Conservation (phyloP, 805 yeast species). For the Candida ulmi region DNA sequence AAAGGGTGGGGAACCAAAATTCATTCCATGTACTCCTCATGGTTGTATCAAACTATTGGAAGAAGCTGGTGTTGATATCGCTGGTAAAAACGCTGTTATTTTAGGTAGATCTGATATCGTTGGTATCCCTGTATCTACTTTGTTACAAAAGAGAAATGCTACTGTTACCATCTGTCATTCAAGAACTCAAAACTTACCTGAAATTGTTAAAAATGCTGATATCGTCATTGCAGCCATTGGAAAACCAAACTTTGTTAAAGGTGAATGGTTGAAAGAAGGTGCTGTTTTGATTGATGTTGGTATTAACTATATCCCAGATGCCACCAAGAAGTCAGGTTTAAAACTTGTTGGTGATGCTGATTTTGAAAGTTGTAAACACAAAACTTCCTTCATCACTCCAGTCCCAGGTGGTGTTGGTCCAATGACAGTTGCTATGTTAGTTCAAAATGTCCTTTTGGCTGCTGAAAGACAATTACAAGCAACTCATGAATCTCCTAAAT, state of each 20-base stretch:
- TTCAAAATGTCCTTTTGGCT: constrained; percentile 64
- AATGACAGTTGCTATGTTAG: constrained; percentile 82
- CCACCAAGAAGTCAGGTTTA: constrained; percentile 60
- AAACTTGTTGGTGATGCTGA: constrained; percentile 78
- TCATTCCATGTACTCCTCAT: constrained; percentile 80
- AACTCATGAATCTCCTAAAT: constrained; percentile 21
- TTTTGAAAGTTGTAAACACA: constrained; percentile 46
- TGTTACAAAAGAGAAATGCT: constrained; percentile 66
- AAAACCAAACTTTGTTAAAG: constrained; percentile 60
- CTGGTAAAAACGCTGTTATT: constrained; percentile 75
- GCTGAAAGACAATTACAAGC: constrained; percentile 44
- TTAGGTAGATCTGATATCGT: constrained; percentile 84
- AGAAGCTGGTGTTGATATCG: constrained; percentile 47
- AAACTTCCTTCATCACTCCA: constrained; percentile 69
- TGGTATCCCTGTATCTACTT: constrained; percentile 72
- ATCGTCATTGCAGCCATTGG: constrained; percentile 79
- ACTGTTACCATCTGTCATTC: constrained; percentile 76
- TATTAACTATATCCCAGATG: constrained; percentile 66
- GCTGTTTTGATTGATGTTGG: constrained; percentile 79
- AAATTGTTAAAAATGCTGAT: constrained; percentile 57
- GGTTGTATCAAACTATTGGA: constrained; percentile 66
- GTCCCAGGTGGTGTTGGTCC: constrained; percentile 94
- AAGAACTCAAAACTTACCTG: constrained; percentile 46
- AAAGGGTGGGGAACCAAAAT: constrained; percentile 63
- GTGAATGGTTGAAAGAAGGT: constrained; percentile 67